Conservation (phyloP, 169 alveolate species). For the Amoebophrya sp. region DNA sequence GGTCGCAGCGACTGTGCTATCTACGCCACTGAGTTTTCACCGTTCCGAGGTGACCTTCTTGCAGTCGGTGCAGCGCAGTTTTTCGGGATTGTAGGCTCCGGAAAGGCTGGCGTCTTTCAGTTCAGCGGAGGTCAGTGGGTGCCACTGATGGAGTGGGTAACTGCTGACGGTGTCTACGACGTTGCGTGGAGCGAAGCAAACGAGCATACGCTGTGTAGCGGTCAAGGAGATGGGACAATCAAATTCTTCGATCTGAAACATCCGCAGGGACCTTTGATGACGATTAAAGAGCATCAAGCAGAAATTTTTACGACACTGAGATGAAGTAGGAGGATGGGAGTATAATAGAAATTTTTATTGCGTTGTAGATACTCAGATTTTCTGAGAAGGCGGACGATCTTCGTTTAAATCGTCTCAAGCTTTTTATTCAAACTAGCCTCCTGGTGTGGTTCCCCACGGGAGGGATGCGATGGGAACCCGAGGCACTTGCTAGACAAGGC, state of each 20-base stretch:
- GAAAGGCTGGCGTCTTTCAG: neutral
- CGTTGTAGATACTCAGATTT: no score
- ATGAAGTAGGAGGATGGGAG: no score
- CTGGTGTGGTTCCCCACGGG: no score
- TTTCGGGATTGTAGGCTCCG: neutral
- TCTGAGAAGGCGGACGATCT: no score
- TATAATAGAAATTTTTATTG: no score
- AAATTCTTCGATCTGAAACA: neutral
- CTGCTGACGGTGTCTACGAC: slow-evolving; percentile 11
- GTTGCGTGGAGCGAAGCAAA: neutral
- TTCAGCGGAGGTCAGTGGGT: neutral
- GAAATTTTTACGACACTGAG: no score
- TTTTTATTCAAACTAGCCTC: no score
- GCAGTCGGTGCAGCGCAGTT: neutral
- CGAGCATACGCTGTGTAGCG: neutral
- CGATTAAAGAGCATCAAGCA: neutral
- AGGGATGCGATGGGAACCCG: no score
- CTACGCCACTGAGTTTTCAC: neutral
- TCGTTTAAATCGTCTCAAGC: no score
- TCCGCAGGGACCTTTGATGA: neutral
- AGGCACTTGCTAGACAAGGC: no score
- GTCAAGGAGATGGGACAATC: neutral
- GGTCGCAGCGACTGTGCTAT: neutral
- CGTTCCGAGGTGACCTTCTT: neutral
- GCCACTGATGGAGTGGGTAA: neutral